phyloP scores from a whole-genome alignment of 2,329 filamentous ascomycete species.

The Cladosporium oxysporum region DNA sequence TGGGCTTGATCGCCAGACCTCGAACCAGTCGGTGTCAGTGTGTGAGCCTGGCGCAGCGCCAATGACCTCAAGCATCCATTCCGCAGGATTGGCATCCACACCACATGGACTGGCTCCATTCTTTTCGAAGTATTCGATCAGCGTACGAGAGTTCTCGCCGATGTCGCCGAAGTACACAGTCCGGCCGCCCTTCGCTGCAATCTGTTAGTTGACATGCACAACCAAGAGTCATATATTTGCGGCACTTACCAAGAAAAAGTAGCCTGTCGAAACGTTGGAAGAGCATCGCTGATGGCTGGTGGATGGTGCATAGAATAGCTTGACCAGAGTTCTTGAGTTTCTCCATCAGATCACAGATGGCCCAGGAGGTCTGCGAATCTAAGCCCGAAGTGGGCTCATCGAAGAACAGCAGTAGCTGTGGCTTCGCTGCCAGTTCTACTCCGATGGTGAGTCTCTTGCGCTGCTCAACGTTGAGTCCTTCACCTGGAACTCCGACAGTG shows the following conservation, averaged over 20 bases:
- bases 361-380: conserved; percentile 91
- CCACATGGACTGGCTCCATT: conserved; percentile 68
- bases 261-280: conserved; percentile 89
- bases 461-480: conserved; percentile 73
- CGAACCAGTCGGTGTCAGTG: conserved; percentile 54
- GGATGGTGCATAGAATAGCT: conserved; percentile 92
- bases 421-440: conserved; percentile 91
- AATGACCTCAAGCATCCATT: conserved; percentile 70
- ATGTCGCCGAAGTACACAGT: conserved; percentile 83
- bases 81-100: conserved; percentile 72
- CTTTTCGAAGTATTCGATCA: conserved; percentile 75
- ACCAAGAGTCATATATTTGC: no score
- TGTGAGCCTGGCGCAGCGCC: conserved; percentile 53
- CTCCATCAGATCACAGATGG: conserved; percentile 82
- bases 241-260: conserved; percentile 59
- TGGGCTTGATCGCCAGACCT: conserved; percentile 50
- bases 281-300: conserved; percentile 90
- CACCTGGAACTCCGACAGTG: conserved; percentile 84
- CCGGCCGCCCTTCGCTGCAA: conserved; percentile 65
- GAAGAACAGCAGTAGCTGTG: conserved; percentile 83
- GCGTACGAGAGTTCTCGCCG: conserved; percentile 65
- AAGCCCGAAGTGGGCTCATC: conserved; percentile 95
- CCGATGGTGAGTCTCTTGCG: conserved; percentile 86
- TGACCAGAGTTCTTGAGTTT: conserved; percentile 87
- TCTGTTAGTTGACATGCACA: no score